Percentiles rank a stretch among this genome's conserved stretches.
Conservation (phyloP, 2,329 filamentous ascomycete species). For the Gnomoniopsis sp. region DNA sequence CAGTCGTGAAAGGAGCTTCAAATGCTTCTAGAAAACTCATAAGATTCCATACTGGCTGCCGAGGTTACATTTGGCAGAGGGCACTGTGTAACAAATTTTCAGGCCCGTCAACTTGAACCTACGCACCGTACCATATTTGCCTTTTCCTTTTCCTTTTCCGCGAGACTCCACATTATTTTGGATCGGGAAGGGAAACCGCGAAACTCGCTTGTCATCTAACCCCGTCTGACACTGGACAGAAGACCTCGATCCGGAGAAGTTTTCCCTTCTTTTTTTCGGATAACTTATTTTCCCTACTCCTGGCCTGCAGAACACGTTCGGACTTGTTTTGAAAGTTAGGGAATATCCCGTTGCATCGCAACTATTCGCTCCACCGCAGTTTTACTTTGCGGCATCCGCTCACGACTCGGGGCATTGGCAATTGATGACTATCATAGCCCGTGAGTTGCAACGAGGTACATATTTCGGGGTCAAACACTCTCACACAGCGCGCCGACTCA, state of each 20-base stretch:
- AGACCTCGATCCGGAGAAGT: background rate
- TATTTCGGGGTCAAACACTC: background rate
- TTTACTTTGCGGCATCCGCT: no score
- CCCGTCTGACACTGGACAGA: constrained; percentile 28
- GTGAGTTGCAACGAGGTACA: background rate
- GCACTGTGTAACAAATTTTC: background rate
- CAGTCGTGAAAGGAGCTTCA: background rate
- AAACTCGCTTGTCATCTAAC: constrained; percentile 39
- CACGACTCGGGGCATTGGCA: no score
- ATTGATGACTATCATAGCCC: no score
- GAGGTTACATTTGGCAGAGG: background rate
- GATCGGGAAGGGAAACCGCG: constrained; percentile 25
- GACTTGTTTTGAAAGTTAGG: background rate
- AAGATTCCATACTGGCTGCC: background rate
- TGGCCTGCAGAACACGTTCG: background rate
- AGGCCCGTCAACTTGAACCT: background rate
- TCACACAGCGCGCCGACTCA: background rate
- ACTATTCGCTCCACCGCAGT: no score
- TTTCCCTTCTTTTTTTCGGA: background rate
- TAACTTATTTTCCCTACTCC: background rate
- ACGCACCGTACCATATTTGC: background rate
- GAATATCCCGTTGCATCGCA: no score
- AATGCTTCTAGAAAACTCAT: background rate
- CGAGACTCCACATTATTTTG: constrained; percentile 15
- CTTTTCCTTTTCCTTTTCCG: background rate